Conservation (phyloP, 345 rosid species). For the thale cress (Arabidopsis thaliana) region DNA sequence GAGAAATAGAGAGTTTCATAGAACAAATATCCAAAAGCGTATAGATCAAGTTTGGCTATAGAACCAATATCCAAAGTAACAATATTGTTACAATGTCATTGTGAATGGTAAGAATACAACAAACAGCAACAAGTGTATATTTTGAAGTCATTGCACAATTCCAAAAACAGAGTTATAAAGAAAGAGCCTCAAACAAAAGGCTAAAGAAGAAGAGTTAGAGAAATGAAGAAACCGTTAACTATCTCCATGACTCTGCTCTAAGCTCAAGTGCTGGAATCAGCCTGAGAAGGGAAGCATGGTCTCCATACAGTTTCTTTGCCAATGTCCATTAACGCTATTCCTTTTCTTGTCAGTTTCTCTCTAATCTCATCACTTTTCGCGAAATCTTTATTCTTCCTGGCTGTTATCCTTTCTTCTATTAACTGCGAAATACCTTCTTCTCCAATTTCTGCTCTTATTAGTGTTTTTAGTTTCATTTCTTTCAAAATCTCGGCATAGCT, state of each 20-base stretch:
- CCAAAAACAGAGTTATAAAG: slow-evolving; percentile 13
- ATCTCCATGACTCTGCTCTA: slow-evolving; percentile 14
- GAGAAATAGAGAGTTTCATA: too few relatives aligned
- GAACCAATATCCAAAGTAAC: neutral
- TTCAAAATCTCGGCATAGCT: slow-evolving; percentile 69
- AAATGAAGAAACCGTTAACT: slow-evolving; percentile 4
- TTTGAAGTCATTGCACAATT: slow-evolving; percentile 13
- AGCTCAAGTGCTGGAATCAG: slow-evolving; percentile 30
- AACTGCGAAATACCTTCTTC: slow-evolving; percentile 57
- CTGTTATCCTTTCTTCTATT: slow-evolving; percentile 67
- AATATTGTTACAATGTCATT: slow-evolving; percentile 19
- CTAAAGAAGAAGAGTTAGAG: slow-evolving; percentile 8
- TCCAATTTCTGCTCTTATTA: slow-evolving; percentile 62
- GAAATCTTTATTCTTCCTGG: slow-evolving; percentile 74
- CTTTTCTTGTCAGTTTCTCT: slow-evolving; percentile 60
- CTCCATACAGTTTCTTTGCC: slow-evolving; percentile 84
- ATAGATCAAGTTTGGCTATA: too few relatives aligned
- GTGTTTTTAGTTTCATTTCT: slow-evolving; percentile 69
- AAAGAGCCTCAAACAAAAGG: slow-evolving; percentile 25
- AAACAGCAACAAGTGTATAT: slow-evolving; percentile 19
- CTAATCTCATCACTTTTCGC: slow-evolving; percentile 72
- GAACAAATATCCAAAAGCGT: too few relatives aligned
- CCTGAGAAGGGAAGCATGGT: slow-evolving; percentile 63
- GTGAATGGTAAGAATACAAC: slow-evolving; percentile 16
- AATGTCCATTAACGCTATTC: slow-evolving; percentile 85